Percentiles rank a stretch among this genome's conserved stretches.
phyloP scores from a whole-genome alignment of 2,329 filamentous ascomycete genomes.

The Lojkania enalia region DNA sequence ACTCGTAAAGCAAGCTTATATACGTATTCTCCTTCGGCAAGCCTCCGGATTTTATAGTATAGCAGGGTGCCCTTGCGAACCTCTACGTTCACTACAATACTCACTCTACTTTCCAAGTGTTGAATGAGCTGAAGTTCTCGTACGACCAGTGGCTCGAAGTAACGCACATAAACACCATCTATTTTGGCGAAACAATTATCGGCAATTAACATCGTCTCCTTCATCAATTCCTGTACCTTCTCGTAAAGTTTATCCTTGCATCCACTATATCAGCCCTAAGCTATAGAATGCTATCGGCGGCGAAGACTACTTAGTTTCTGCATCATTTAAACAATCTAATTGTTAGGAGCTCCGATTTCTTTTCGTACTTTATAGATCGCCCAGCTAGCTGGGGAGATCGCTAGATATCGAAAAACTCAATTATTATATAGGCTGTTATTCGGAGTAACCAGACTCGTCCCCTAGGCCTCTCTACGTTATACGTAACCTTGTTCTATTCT shows the following conservation, averaged over 20 bases:
- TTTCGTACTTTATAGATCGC: not conserved
- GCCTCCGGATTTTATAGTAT: not conserved
- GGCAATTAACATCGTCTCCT: not conserved
- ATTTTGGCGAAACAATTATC: not conserved
- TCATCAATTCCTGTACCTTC: not conserved
- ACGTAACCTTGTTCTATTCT: not conserved
- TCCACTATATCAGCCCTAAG: not conserved
- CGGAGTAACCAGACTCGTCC: too few relatives aligned
- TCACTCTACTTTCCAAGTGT: not conserved
- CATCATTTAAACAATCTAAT: too few relatives aligned
- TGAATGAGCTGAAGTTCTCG: not conserved
- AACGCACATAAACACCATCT: not conserved
- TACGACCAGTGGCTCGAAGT: not conserved
- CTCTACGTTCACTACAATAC: not conserved
- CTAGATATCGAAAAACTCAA: not conserved
- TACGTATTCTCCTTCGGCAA: not conserved
- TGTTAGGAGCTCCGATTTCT: not conserved
- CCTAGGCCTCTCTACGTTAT: too few relatives aligned
- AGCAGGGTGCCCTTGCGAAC: not conserved
- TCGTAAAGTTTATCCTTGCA: not conserved
- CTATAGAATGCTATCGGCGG: not conserved
- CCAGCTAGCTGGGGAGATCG: not conserved
- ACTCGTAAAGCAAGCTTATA: not conserved
- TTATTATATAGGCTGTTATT: too few relatives aligned
- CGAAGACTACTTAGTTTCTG: too few relatives aligned